Evolutionary conservation across 1,139 yeast species (phyloP).

Genomic region (Debaryomyces psychrophilus): DNA sequence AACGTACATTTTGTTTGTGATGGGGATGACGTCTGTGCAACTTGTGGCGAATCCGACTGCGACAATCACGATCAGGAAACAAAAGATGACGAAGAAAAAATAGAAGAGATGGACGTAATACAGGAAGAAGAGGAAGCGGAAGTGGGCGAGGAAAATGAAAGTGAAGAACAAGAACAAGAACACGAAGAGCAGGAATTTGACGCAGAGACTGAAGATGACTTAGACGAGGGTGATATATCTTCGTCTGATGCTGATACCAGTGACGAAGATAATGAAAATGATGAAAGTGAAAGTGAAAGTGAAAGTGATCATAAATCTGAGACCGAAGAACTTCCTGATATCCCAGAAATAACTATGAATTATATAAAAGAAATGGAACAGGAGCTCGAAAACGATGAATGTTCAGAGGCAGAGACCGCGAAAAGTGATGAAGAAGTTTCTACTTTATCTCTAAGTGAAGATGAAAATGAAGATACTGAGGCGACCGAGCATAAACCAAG

Average conservation of each 20-base stretch:
- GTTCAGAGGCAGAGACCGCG: slow-evolving; percentile 35
- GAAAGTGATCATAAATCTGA: slow-evolving; percentile 12
- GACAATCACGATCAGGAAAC: slow-evolving; percentile 37
- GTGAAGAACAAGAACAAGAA: slow-evolving; percentile 17
- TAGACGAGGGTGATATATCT: slow-evolving; percentile 25
- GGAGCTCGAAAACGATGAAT: slow-evolving; percentile 24
- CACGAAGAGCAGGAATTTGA: slow-evolving; percentile 12
- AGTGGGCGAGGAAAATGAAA: slow-evolving; percentile 14
- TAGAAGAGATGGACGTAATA: slow-evolving; percentile 18
- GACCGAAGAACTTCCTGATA: slow-evolving; percentile 17
- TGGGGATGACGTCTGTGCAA: slow-evolving; percentile 63
- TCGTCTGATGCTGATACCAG: slow-evolving; percentile 24
- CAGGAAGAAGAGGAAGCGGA: slow-evolving; percentile 30
- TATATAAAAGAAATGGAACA: slow-evolving; percentile 37
- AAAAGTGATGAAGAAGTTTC: slow-evolving; percentile 34
- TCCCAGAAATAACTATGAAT: slow-evolving; percentile 39
- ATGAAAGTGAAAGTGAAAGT: slow-evolving; percentile 12
- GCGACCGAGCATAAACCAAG: background rate
- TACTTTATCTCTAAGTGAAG: slow-evolving; percentile 27
- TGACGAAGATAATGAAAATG: slow-evolving; percentile 15
- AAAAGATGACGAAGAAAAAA: slow-evolving; percentile 15
- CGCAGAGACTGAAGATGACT: slow-evolving; percentile 24
- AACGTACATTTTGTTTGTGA: slow-evolving; percentile 76
- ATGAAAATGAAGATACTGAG: slow-evolving; percentile 19
- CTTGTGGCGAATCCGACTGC: slow-evolving; percentile 74